These are phyloP conservation scores for Hymenotorrendiella dingleyae DNA, from an alignment of 2,329 filamentous ascomycete genomes.

Conservation along the genomic window DNA sequence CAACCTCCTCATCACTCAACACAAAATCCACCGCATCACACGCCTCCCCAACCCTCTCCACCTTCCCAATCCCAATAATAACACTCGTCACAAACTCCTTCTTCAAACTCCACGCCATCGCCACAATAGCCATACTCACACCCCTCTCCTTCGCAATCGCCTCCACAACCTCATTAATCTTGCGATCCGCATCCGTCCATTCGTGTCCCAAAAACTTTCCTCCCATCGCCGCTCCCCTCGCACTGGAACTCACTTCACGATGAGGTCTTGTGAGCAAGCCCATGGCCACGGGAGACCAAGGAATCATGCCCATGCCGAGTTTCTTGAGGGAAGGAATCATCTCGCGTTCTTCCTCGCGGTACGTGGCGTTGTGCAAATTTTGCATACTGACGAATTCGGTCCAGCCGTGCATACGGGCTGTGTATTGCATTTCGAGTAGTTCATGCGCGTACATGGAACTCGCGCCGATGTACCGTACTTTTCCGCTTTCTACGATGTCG, in stretches of 20 bases:
- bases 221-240: conserved; percentile 14
- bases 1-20: conserved; percentile 46
- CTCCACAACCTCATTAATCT: too few species aligned
- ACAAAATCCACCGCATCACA: conserved; percentile 36
- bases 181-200: conserved; percentile 24
- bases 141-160: conserved; percentile 2
- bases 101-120: conserved; percentile 47
- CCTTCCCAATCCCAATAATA: conserved; percentile 46
- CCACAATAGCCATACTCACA: conserved; percentile 27
- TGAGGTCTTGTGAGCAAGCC: conserved; percentile 30
- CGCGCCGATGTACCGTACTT: conserved; percentile 50
- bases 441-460: conserved; percentile 41
- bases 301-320: conserved; percentile 33
- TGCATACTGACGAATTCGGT: conserved; percentile 52
- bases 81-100: conserved; percentile 56
- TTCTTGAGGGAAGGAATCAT: conserved; percentile 26
- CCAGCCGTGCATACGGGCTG: conserved; percentile 46
- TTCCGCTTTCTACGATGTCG: conserved; percentile 51
- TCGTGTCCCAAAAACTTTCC: conserved; percentile 29
- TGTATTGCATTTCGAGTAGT: conserved; percentile 42
- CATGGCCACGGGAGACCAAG: conserved; percentile 32
- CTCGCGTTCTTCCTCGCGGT: conserved; percentile 49
- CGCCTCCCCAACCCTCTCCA: conserved; percentile 47
- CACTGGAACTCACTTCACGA: conserved; percentile 15
- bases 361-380: conserved; percentile 46